These are phyloP conservation scores for Pseudogymnoascus sp. DNA, from an alignment of 2,329 filamentous ascomycete species.

Conservation along the genomic window DNA sequence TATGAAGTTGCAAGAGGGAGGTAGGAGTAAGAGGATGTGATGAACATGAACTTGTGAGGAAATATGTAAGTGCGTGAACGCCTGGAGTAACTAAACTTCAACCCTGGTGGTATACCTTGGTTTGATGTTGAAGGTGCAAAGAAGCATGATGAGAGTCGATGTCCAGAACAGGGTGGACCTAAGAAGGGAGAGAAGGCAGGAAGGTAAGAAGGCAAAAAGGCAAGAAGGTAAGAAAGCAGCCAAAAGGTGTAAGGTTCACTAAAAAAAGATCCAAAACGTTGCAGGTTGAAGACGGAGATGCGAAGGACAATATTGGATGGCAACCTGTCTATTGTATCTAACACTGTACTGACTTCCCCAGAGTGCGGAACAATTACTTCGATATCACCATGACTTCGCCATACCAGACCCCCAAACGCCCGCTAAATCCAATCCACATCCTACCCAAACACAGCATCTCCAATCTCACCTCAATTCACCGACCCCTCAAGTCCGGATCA, in stretches of 20 bases:
- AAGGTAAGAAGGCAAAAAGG: neutral
- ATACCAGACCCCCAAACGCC: neutral
- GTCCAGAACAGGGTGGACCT: neutral
- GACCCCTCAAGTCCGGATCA: conserved; percentile 48
- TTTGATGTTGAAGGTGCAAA: neutral
- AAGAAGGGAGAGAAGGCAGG: neutral
- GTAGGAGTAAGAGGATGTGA: neutral
- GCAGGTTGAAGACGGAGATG: neutral
- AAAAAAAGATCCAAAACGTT: neutral
- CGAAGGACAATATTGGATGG: neutral
- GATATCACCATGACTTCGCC: neutral
- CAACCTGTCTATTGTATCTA: neutral
- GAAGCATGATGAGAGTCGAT: neutral
- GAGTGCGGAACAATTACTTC: neutral
- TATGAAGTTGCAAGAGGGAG: neutral
- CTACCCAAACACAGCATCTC: neutral
- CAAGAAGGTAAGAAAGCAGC: neutral
- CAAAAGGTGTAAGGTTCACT: neutral
- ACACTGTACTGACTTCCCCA: neutral
- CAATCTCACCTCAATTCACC: neutral
- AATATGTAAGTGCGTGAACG: neutral
- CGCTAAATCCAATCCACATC: neutral
- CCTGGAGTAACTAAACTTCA: neutral
- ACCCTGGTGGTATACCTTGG: neutral
- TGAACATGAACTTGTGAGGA: neutral